Percentiles rank a stretch among this genome's conserved stretches.
phyloP scores from a whole-genome alignment of 257 asterid species.

The Solanum arcanum region DNA sequence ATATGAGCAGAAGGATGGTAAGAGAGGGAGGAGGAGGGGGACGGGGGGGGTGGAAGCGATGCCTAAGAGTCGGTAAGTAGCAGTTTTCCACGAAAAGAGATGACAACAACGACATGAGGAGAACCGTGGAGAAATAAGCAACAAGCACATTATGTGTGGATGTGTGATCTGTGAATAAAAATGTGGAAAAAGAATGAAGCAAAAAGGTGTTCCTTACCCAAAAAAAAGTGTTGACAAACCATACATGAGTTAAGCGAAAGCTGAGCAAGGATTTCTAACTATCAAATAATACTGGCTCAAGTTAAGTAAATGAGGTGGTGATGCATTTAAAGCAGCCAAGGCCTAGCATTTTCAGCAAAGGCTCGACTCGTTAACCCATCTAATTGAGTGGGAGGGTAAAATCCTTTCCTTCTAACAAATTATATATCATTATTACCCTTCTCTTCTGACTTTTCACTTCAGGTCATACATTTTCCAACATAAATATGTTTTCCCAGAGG shows the following conservation, averaged over 20 bases:
- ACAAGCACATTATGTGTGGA: neutral
- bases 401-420: neutral
- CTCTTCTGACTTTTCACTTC: neutral
- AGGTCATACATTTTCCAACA: neutral
- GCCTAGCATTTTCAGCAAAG: neutral
- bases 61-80: neutral
- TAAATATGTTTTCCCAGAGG: neutral
- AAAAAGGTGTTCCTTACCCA: neutral
- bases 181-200: neutral
- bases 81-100: neutral
- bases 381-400: neutral
- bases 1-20: neutral
- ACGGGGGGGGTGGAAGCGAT: neutral
- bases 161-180: neutral
- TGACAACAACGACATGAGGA: neutral
- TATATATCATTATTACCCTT: neutral
- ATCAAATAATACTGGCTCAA: neutral
- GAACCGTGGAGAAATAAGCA: neutral
- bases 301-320: neutral
- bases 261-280: neutral
- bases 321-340: neutral
- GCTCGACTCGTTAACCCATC: neutral
- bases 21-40: neutral
- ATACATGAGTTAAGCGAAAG: neutral
- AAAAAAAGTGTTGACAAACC: neutral